phyloP scores from a whole-genome alignment of 139 green algal genomes.

The Coelastrella sp. region DNA sequence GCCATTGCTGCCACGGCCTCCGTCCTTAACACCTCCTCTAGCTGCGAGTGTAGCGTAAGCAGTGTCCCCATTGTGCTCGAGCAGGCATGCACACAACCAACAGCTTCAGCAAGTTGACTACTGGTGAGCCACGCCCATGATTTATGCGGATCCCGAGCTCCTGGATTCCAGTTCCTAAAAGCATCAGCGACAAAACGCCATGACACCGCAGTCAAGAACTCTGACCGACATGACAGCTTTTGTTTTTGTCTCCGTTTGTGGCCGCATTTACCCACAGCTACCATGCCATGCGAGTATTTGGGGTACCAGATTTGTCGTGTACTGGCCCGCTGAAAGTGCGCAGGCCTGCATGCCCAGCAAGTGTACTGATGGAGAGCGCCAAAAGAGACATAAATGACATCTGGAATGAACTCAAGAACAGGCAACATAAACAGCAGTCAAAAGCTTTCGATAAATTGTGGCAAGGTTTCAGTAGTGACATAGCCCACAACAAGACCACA shows the following conservation, averaged over 20 bases:
- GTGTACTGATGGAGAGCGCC: not conserved
- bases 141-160: too few relatives aligned
- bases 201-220: too few relatives aligned
- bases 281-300: too few relatives aligned
- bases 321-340: too few relatives aligned
- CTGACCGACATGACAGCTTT: too few relatives aligned
- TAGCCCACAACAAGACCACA: not conserved
- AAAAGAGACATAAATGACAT: constrained; percentile 8
- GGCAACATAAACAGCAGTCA: not conserved
- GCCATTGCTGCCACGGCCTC: not conserved
- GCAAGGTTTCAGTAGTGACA: constrained; percentile 48
- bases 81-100: not conserved
- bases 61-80: not conserved
- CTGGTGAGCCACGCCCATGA: too few relatives aligned
- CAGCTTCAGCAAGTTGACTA: not conserved
- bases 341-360: too few relatives aligned
- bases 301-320: too few relatives aligned
- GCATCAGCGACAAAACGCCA: too few relatives aligned
- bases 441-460: constrained; percentile 46
- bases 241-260: too few relatives aligned
- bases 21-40: not conserved
- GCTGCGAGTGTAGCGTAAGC: not conserved
- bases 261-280: too few relatives aligned
- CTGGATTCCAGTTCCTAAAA: too few relatives aligned
- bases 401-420: not conserved